Percentiles rank a stretch among this genome's conserved stretches.
These are phyloP conservation scores for Candolleomyces efflorescens DNA, from an alignment of 768 basidiomycete species.

Conservation along the genomic window DNA sequence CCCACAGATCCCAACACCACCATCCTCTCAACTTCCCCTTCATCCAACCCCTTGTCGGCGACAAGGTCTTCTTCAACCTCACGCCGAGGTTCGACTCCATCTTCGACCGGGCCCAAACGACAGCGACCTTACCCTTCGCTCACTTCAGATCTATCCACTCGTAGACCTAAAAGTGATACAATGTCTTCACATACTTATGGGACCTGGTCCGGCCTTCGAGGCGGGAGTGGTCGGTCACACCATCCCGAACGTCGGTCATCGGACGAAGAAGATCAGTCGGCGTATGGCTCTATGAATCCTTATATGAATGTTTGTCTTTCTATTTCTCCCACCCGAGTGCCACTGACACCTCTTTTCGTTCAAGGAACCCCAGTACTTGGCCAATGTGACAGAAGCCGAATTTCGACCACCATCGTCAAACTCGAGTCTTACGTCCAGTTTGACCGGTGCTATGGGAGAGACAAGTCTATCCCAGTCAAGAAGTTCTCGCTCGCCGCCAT, in stretches of 20 bases:
- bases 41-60: conserved; percentile 20
- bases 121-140: conserved; percentile 33
- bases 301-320: conserved; percentile 28
- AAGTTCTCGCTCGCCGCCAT: conserved; percentile 17
- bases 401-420: conserved; percentile 32
- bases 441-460: conserved; percentile 65
- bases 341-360: neutral
- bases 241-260: conserved; percentile 33
- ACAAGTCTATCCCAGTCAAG: conserved; percentile 22
- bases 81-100: conserved; percentile 27
- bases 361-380: conserved; percentile 26
- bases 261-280: conserved; percentile 30
- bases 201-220: conserved; percentile 22
- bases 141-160: conserved; percentile 21
- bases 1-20: conserved; percentile 29
- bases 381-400: conserved; percentile 19
- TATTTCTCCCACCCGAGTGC: conserved; percentile 3
- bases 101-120: conserved; percentile 30
- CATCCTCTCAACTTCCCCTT: conserved; percentile 20
- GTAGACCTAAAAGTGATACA: conserved; percentile 25
- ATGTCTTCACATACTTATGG: conserved; percentile 27
- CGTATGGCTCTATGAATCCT: conserved; percentile 27
- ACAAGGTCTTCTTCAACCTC: conserved; percentile 25
- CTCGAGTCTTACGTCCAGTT: conserved; percentile 29
- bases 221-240: conserved; percentile 27